Evolutionary conservation across 2,329 filamentous ascomycete genomes (phyloP).

Genomic region (Cercospora nicotianae): DNA sequence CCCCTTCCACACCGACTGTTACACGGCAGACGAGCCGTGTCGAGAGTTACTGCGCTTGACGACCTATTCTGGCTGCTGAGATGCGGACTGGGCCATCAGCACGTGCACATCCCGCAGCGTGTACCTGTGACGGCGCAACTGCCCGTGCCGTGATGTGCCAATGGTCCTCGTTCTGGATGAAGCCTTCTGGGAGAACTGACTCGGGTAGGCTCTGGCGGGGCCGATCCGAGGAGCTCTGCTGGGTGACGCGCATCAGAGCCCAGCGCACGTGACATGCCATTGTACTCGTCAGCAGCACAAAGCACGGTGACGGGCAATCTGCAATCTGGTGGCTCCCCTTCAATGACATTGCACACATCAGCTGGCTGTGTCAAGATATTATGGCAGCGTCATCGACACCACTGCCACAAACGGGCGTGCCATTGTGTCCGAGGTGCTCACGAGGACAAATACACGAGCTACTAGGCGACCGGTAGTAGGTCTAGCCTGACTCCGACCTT

Average conservation of each 20-base stretch:
- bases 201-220: slow-evolving; percentile 6
- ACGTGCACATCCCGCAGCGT: slow-evolving; percentile 6
- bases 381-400: background rate
- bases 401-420: background rate
- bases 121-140: slow-evolving; percentile 6
- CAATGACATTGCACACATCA: background rate
- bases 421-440: slow-evolving; percentile 5
- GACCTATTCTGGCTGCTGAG: slow-evolving; percentile 7
- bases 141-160: slow-evolving; percentile 14
- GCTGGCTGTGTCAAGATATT: background rate
- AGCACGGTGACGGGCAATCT: background rate
- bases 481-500: slow-evolving; percentile 17
- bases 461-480: background rate
- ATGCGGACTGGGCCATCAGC: slow-evolving; percentile 15
- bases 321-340: background rate
- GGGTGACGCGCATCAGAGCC: background rate
- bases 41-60: background rate
- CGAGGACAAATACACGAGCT: slow-evolving; percentile 4
- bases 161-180: slow-evolving; percentile 3
- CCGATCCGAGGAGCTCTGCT: slow-evolving; percentile 8
- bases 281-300: background rate
- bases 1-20: slow-evolving; percentile 22
- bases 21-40: slow-evolving; percentile 11
- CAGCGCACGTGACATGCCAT: background rate
- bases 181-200: background rate